Percentiles rank a stretch among this genome's conserved stretches.
These are phyloP conservation scores for Tylopilus rubrobrunneus DNA, from an alignment of 768 basidiomycete species.

Conservation along the genomic window DNA sequence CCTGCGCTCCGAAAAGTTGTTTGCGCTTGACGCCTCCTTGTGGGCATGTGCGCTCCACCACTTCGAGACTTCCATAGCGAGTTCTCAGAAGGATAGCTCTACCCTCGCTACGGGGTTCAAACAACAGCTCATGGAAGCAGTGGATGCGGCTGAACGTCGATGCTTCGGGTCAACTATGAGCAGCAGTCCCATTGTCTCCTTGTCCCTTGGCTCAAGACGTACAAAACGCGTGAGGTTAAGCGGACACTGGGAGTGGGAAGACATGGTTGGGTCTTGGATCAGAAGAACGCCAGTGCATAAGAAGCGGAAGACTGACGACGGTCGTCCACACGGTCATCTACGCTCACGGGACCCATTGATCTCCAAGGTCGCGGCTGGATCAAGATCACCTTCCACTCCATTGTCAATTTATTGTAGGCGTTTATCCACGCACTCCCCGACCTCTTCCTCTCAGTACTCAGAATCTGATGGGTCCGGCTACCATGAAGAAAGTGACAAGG, in stretches of 20 bases:
- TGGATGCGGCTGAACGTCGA: slow-evolving; percentile 50
- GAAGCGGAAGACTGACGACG: slow-evolving; percentile 15
- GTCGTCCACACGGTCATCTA: not conserved
- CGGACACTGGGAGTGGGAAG: slow-evolving; percentile 48
- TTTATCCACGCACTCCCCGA: slow-evolving; percentile 8
- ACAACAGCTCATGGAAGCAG: slow-evolving; percentile 39
- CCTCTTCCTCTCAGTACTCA: slow-evolving; percentile 8
- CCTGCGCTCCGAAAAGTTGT: slow-evolving; percentile 34
- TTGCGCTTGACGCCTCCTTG: slow-evolving; percentile 46
- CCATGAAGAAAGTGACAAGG: slow-evolving; percentile 20
- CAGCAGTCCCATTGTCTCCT: slow-evolving; percentile 16
- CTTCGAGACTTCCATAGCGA: slow-evolving; percentile 36
- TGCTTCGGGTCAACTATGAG: slow-evolving; percentile 35
- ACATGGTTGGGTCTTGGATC: slow-evolving; percentile 43
- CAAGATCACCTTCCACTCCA: not conserved
- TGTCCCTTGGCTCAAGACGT: slow-evolving; percentile 4
- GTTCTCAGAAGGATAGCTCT: slow-evolving; percentile 19
- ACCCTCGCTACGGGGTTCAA: slow-evolving; percentile 33
- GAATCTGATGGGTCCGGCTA: slow-evolving; percentile 21
- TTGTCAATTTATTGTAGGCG: not conserved
- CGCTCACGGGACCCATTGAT: not conserved
- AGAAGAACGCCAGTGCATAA: slow-evolving; percentile 33
- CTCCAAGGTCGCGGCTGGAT: not conserved
- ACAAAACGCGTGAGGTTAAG: slow-evolving; percentile 14
- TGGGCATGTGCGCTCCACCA: slow-evolving; percentile 49